phyloP scores from a whole-genome alignment of 2,329 filamentous ascomycete genomes.

The Colletotrichum sp. region DNA sequence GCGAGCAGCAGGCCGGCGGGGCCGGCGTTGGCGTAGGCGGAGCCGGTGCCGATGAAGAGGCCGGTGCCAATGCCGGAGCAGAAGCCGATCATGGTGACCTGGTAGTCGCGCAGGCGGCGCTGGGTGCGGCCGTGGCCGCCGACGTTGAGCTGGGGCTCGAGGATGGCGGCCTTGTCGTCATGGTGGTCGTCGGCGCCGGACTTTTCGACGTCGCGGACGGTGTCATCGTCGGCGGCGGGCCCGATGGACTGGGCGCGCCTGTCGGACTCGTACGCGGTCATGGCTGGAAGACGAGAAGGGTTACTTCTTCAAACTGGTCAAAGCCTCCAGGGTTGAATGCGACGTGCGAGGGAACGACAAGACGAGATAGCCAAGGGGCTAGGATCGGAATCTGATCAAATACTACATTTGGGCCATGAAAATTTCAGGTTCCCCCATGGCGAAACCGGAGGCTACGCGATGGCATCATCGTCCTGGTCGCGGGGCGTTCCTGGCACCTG shows the following conservation, averaged over 20 bases:
- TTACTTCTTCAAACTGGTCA: no score
- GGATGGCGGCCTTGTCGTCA: constrained; percentile 14
- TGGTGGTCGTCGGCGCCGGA: background rate
- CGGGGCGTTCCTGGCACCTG: background rate
- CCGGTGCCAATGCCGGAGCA: constrained; percentile 51
- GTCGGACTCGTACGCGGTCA: constrained; percentile 6
- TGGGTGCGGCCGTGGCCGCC: constrained; percentile 21
- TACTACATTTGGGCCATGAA: background rate
- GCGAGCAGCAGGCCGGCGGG: constrained; percentile 50
- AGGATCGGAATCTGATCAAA: background rate
- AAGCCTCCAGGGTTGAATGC: no score
- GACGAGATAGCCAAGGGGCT: background rate
- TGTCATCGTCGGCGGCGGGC: background rate
- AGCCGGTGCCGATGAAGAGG: constrained; percentile 50
- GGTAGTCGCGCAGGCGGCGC: constrained; percentile 28
- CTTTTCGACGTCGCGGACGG: constrained; percentile 4
- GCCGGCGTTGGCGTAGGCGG: constrained; percentile 43
- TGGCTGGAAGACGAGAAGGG: background rate
- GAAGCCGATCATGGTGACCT: constrained; percentile 60
- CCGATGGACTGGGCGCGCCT: background rate
- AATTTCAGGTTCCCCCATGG: background rate
- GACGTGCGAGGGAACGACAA: background rate
- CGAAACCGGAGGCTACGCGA: constrained; percentile 10
- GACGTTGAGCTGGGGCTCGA: constrained; percentile 19
- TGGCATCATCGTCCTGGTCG: constrained; percentile 14